A percentile compares a stretch with the other conserved stretches of the same genome.
Conservation (phyloP, 495 filamentous ascomycete genomes). For the Aspergillus campestris region DNA sequence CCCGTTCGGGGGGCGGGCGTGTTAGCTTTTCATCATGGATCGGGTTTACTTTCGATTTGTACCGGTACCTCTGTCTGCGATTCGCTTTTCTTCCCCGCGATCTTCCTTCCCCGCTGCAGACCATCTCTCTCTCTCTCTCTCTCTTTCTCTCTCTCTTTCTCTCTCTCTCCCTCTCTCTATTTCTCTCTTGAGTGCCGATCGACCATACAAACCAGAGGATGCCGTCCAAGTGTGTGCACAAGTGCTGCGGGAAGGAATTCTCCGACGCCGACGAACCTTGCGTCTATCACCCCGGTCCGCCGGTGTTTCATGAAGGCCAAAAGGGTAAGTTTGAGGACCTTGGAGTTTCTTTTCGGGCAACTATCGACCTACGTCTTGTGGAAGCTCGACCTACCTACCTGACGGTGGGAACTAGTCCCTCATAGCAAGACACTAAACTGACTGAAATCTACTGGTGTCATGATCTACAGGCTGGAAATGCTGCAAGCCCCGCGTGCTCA, state of each 20-base stretch:
- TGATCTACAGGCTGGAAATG: conserved; percentile 83
- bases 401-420: too few relatives aligned
- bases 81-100: not conserved
- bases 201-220: conserved; percentile 34
- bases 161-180: not conserved
- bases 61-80: not conserved
- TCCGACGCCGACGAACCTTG: conserved; percentile 78
- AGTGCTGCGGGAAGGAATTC: conserved; percentile 87
- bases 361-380: too few relatives aligned
- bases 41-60: conserved; percentile 1
- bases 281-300: conserved; percentile 86
- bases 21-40: not conserved
- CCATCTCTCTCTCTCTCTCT: not conserved
- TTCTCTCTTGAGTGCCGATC: not conserved
- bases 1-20: conserved; percentile 16
- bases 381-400: too few relatives aligned
- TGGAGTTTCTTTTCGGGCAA: conserved; percentile 11
- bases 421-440: not conserved
- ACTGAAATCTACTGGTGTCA: conserved; percentile 4
- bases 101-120: not conserved
- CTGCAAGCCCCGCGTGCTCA: conserved; percentile 95
- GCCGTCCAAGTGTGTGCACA: conserved; percentile 90
- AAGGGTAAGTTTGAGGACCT: conserved; percentile 64
- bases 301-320: conserved; percentile 96
- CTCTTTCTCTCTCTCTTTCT: not conserved